A percentile compares a stretch with the other conserved stretches of the same genome.
Conservation (phyloP, 164 flowering plant genomes). For the Magnolia sinica region DNA sequence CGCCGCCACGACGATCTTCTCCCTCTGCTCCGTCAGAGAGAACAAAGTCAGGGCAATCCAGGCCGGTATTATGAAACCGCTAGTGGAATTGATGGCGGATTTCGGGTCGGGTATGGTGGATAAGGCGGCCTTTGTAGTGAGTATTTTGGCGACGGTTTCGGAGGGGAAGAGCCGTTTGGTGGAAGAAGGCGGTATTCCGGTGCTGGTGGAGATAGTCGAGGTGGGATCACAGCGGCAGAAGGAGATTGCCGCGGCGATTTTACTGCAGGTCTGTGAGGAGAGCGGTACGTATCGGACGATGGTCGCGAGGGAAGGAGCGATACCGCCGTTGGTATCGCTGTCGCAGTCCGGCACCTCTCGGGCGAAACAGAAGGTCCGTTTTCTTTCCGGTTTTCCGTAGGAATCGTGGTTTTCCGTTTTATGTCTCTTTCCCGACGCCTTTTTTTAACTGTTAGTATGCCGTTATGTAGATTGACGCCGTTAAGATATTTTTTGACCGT, state of each 20-base stretch:
- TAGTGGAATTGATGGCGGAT: constrained; percentile 88
- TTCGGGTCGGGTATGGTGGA: constrained; percentile 79
- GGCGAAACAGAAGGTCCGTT: constrained; percentile 69
- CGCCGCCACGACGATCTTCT: constrained; percentile 74
- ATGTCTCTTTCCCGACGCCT: background rate
- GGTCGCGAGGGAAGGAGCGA: constrained; percentile 94
- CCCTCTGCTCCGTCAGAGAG: constrained; percentile 64
- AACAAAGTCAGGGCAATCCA: constrained; percentile 68
- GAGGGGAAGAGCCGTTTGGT: constrained; percentile 61
- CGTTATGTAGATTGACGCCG: background rate
- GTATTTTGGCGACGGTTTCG: constrained; percentile 34
- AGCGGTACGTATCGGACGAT: constrained; percentile 45
- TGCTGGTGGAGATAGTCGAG: constrained; percentile 79
- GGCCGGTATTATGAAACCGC: constrained; percentile 66
- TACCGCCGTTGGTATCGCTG: constrained; percentile 78
- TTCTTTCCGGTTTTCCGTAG: background rate
- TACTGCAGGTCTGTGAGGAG: constrained; percentile 72
- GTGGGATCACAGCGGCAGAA: constrained; percentile 77
- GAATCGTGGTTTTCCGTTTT: background rate
- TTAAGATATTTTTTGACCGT: background rate
- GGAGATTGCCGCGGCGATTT: constrained; percentile 60
- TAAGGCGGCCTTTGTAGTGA: constrained; percentile 74
- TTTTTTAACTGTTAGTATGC: constrained; percentile 1
- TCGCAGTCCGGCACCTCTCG: constrained; percentile 74
- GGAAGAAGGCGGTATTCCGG: constrained; percentile 91